phyloP scores from a whole-genome alignment of 2,329 filamentous ascomycete genomes.

The Geoglossum cookeanum region DNA sequence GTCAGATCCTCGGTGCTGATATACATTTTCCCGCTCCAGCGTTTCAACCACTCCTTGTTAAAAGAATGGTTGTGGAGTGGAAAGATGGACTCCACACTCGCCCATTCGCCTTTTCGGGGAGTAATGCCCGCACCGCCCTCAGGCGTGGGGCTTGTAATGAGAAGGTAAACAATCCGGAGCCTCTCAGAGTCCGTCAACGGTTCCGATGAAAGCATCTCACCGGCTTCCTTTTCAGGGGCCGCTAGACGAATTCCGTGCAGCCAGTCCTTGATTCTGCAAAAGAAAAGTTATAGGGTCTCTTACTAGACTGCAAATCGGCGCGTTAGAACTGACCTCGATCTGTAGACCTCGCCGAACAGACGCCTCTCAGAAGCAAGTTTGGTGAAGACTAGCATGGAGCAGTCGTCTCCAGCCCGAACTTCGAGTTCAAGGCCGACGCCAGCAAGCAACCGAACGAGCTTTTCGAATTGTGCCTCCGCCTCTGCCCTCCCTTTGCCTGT shows the following conservation, averaged over 20 bases:
- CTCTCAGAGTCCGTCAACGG: conserved; percentile 77
- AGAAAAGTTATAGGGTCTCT: neutral
- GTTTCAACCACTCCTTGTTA: conserved; percentile 57
- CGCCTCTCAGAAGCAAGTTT: conserved; percentile 58
- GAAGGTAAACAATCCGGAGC: conserved; percentile 68
- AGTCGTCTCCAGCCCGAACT: conserved; percentile 59
- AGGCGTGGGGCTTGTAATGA: conserved; percentile 53
- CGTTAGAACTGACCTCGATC: conserved; percentile 38
- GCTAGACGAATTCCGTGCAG: conserved; percentile 67
- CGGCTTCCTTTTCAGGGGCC: conserved; percentile 55
- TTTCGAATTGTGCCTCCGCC: conserved; percentile 56
- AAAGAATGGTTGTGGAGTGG: conserved; percentile 59
- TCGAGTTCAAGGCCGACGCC: conserved; percentile 70
- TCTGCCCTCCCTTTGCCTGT: conserved; percentile 50
- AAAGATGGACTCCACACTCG: conserved; percentile 53
- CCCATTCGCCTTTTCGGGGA: conserved; percentile 49
- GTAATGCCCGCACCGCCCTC: conserved; percentile 67
- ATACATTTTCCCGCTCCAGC: conserved; percentile 53
- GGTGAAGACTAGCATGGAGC: conserved; percentile 65
- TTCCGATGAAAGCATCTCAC: conserved; percentile 47
- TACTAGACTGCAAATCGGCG: neutral
- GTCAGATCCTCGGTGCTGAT: conserved; percentile 49
- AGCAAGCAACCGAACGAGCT: conserved; percentile 56
- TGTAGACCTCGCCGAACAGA: conserved; percentile 63
- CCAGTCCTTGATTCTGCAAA: conserved; percentile 68